These are phyloP conservation scores for Ascochyta fabae DNA, from an alignment of 2,329 filamentous ascomycete genomes.

Conservation along the genomic window DNA sequence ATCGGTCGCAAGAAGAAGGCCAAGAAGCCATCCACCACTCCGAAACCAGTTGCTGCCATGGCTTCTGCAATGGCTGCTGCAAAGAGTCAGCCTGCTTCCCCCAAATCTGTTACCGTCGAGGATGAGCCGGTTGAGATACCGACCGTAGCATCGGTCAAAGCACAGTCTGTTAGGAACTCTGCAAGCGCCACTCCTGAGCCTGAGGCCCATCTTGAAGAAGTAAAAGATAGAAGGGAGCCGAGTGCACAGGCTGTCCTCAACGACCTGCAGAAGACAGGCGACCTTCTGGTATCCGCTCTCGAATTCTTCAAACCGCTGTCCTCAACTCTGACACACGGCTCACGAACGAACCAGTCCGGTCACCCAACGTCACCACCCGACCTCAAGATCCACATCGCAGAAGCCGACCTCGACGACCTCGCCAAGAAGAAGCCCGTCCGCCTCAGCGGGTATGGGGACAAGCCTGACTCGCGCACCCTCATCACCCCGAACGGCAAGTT, in stretches of 20 bases:
- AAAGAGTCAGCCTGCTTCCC: conserved; percentile 40
- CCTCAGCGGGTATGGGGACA: conserved; percentile 52
- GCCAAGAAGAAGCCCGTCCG: conserved; percentile 63
- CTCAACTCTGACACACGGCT: conserved; percentile 41
- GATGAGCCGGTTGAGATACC: conserved; percentile 33
- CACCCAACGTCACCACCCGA: conserved; percentile 42
- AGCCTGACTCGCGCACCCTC: conserved; percentile 64
- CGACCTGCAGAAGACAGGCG: conserved; percentile 48
- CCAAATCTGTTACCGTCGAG: conserved; percentile 37
- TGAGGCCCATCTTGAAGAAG: conserved; percentile 29
- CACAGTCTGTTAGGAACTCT: conserved; percentile 27
- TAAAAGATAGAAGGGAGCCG: conserved; percentile 40
- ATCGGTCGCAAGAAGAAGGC: conserved; percentile 84
- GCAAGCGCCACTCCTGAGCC: conserved; percentile 31
- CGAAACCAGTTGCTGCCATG: conserved; percentile 31
- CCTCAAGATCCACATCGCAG: conserved; percentile 46
- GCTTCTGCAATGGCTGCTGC: conserved; percentile 20
- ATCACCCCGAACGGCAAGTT: conserved; percentile 79
- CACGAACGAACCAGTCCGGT: conserved; percentile 27
- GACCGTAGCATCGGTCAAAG: conserved; percentile 24
- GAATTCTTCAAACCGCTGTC: conserved; percentile 53
- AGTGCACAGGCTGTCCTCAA: conserved; percentile 48
- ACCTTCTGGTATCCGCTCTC: conserved; percentile 48
- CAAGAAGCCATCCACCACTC: conserved; percentile 64
- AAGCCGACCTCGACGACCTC: conserved; percentile 55